Evolutionary conservation across 2,329 filamentous ascomycete genomes (phyloP), one percentile per base, ranked within the genome.

Genomic region (Amauroascus verrucosus): DNA sequence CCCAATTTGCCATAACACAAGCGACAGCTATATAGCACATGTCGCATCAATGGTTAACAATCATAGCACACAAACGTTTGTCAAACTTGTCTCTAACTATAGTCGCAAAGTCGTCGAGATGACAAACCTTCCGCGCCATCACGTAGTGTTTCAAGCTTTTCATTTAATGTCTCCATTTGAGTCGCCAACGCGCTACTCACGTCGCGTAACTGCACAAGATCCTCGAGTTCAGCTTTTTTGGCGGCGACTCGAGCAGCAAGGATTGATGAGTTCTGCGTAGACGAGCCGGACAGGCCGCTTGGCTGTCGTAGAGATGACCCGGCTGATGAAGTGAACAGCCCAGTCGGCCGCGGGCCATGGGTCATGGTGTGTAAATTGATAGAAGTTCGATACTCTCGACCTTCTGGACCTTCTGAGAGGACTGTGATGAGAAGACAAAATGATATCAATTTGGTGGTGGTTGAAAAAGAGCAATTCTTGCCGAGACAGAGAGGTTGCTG

Each of bases 1-100:
- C 77, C 81, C 81, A 84, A 63, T 84, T 84, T 37, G 78, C 77
- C 62, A 84, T 72, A n/a, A 84, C 81, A 44, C 77, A 79, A 52
- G 81, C 81, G 54, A 84, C 79, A 56, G 80, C 80, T 80, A 64
- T n/a, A n/a, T 46, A 55, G 45, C 13, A 45, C 18, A 30, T 6
- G 14, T 16, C 43, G 28, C 45, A 35, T 54, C 37, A 46, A 44
- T 48, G 26, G n/a, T 43, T 47, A 32, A 48, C 26, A 24, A 20
- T 32, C 18, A 41, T 26, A 33, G 11, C 16, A 18, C 18, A 40
- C 6, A 20, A 16, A 20, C 18, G 7, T 18, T 5, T 18, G 5
- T 5, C 6, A 40, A 8, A 44, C n/a, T 32, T 22, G 24, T 6
- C 14, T 5, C 20, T 5, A 22, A 30, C 28, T n/a, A 38, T 40